Base-by-base conservation (phyloP, 306 rosid species). In the Trichosanthes cucumerina region DNA sequence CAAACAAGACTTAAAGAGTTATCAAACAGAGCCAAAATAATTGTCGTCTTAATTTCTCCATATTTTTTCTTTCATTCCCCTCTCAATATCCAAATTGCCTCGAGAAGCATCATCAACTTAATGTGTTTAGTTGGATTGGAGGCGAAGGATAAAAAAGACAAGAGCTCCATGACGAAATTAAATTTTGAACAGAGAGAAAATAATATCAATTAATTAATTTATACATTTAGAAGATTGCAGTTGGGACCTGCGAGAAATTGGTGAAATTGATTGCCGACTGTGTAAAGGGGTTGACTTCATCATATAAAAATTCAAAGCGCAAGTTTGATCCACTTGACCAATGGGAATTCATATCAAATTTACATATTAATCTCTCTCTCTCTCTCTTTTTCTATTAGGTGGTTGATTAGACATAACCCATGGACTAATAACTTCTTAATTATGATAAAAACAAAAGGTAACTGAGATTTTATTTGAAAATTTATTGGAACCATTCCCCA, bases 191-290 rank as follows among this genome's bases (percentile, higher is more conserved):
- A 70, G 23, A 9, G 1, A 65, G n/a, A 12, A 11, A 28, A 28
- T 10, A 26, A 11, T 68, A 66, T 50, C 1, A 47, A 10, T 11
- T 47, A 47, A 10, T 9, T 9, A 12, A 43, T 43, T 11, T 18
- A 52, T 52, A 5, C 3, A 58, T n/a, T 58, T 58, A 23, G 31
- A 18, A 19, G 11, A 19, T 36, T 7, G 41, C 71, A 34, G 28
- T 36, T 65, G 73, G 73, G 49, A 2, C 31, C 26, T 36, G 28
- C 15, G 19, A 36, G 44, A 10, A 68, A 39, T 2, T 68, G 74
- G 28, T 38, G 74, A 68, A 68, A 68, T 34, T 38, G 47, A 47
- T 72, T 72, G 77, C 77, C 58, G 59, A 71, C 77, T 71, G 57
- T 13, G 26, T 71, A 47, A 71, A 46, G 58, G 52, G 39, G 58